A percentile compares a stretch with the other conserved stretches of the same genome.
Conservation (phyloP, 345 rosid species). For the Gynandropsis gynandra region DNA sequence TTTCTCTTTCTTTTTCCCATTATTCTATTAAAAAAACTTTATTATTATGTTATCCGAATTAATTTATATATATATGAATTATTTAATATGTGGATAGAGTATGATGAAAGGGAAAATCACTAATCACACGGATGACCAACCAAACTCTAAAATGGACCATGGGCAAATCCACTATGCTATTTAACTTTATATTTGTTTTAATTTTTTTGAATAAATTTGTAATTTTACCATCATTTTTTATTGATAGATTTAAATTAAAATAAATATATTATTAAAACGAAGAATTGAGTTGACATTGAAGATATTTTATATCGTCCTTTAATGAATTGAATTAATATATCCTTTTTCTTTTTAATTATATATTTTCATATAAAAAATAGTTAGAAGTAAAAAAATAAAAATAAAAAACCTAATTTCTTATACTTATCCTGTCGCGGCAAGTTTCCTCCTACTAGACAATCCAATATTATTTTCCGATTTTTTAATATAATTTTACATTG, state of each 20-base stretch:
- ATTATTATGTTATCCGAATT: background rate
- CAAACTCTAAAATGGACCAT: too few relatives aligned
- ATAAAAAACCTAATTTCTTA: conserved; percentile 14
- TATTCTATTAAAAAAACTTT: background rate
- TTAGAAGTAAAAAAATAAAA: background rate
- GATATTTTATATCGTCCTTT: too few relatives aligned
- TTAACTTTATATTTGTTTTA: too few relatives aligned
- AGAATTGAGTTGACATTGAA: too few relatives aligned
- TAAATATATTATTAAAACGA: too few relatives aligned
- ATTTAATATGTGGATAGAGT: conserved; percentile 23
- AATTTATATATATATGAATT: conserved; percentile 2
- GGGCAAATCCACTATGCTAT: too few relatives aligned
- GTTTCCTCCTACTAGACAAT: conserved; percentile 33
- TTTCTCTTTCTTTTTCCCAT: conserved; percentile 10
- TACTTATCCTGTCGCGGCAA: conserved; percentile 24
- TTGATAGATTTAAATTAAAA: too few relatives aligned
- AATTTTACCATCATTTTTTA: too few relatives aligned
- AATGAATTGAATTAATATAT: too few relatives aligned
- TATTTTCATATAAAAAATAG: conserved; percentile 20
- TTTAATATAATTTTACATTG: background rate
- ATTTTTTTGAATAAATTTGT: too few relatives aligned
- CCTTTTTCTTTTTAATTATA: too few relatives aligned
- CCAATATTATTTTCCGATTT: conserved; percentile 18
- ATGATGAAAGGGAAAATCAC: background rate
- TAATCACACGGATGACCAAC: too few relatives aligned